Evolutionary conservation across 2,329 filamentous ascomycete species (phyloP).

Genomic region (Diaporthe humulicola): DNA sequence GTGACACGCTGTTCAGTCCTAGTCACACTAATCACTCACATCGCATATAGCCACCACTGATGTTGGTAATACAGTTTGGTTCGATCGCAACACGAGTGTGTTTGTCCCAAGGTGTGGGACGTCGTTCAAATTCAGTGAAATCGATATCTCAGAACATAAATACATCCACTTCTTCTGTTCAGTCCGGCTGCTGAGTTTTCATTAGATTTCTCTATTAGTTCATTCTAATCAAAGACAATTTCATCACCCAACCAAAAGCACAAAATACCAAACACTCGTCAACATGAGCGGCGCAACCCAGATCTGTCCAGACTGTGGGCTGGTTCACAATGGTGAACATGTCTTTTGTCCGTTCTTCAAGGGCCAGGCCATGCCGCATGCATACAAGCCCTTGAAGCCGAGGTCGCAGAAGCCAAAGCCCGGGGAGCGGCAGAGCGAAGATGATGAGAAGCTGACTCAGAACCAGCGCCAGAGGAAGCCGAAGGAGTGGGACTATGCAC

Average conservation of each 20-base stretch:
- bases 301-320: conserved; percentile 21
- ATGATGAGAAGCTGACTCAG: neutral
- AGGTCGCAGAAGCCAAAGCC: neutral
- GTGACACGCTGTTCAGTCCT: neutral
- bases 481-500: conserved; percentile 14
- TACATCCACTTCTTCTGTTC: neutral
- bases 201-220: accelerated
- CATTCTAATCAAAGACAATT: neutral
- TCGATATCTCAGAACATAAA: neutral
- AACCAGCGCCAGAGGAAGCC: neutral
- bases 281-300: conserved; percentile 21
- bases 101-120: neutral
- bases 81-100: neutral
- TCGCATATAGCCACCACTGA: neutral
- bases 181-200: no score
- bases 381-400: conserved; percentile 4
- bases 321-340: conserved; percentile 30
- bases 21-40: neutral
- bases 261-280: neutral
- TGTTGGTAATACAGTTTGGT: neutral
- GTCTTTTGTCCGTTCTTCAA: conserved; percentile 5
- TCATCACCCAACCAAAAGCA: neutral
- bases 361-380: neutral
- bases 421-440: neutral
- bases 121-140: neutral